Base-by-base conservation (phyloP, 2,329 filamentous ascomycete genomes). In the Sporothrix inflata region DNA sequence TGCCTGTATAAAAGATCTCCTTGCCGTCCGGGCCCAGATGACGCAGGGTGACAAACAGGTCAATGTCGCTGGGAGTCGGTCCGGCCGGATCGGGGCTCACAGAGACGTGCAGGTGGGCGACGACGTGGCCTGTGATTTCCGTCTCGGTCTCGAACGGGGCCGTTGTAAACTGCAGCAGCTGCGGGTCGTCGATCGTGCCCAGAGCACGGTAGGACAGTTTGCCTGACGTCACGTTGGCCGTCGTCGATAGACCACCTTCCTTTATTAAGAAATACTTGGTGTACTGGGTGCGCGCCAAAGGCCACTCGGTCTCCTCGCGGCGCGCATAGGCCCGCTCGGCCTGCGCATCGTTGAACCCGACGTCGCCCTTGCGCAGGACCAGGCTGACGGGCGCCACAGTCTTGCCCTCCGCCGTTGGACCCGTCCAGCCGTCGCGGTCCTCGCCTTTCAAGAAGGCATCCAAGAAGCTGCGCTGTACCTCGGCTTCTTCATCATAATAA, bases 361-460 rank as follows among this genome's bases (percentile, higher is more conserved):
- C 86, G 60, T 92, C 85, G 1, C 91, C 90, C 77, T 90, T 90
- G 14, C 91, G 84, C 1, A 93, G 80, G 0, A 88, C 84, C 0
- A 92, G 76, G 53, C 84, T 86, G 1, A 93, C 89, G 0, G 88
- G 84, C 0, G 90, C 84, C 0, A 90, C 80, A 1, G 42, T 47
- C 71, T 88, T 88, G 30, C 90, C 88, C 2, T 47, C 42, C 42
- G 42, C 42, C 42, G 42, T 47, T 1, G 42, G 42, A 11, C 81
- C 76, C 0, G 84, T 85, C 89, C 89, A 91, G n/a, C 89, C 89
- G 0, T 82, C 83, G 0, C 83, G 81, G 76, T 93, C 91, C 0
- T 92, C 84, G 1, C 84, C 88, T 75, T 92, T 92, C 47, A 93
- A 83, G 77, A 93, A 93, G 0, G 90, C 90, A 73, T 92, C 89